Evolutionary conservation across 2,329 filamentous ascomycete genomes (phyloP).

Genomic region (Purpureocillium lavendulum): DNA sequence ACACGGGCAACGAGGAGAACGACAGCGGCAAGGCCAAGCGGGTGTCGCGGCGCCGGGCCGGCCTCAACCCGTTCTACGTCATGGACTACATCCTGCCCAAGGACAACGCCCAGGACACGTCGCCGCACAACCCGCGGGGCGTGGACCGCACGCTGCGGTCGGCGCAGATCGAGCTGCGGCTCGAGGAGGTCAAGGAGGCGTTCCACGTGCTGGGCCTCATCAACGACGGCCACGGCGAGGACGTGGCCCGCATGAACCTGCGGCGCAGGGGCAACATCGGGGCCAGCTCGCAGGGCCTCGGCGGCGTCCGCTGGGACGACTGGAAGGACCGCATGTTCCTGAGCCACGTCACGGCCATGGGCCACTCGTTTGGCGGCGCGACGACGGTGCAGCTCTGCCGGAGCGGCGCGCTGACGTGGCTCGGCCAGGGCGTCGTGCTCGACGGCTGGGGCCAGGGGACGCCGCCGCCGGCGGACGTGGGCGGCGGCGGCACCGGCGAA

Average conservation of each 20-base stretch:
- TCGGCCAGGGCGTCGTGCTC: conserved; percentile 57
- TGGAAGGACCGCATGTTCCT: conserved; percentile 51
- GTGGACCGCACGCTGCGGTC: conserved; percentile 51
- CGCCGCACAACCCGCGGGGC: conserved; percentile 47
- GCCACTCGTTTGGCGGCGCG: conserved; percentile 60
- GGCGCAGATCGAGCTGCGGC: conserved; percentile 54
- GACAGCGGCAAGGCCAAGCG: conserved; percentile 23
- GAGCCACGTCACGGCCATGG: conserved; percentile 50
- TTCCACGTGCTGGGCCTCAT: conserved; percentile 48
- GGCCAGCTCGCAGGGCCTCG: conserved; percentile 48
- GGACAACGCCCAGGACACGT: conserved; percentile 39
- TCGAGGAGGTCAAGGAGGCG: conserved; percentile 57
- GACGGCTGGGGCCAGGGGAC: conserved; percentile 54
- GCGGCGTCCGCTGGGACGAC: conserved; percentile 43
- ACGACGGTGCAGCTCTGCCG: conserved; percentile 54
- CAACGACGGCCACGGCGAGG: conserved; percentile 41
- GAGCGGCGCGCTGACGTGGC: conserved; percentile 41
- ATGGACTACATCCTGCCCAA: conserved; percentile 59
- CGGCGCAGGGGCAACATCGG: conserved; percentile 49
- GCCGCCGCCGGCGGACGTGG: conserved; percentile 21
- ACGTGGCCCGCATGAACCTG: conserved; percentile 42
- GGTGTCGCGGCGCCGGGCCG: conserved; percentile 16
- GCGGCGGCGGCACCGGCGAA: conserved; percentile 32
- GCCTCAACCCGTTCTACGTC: conserved; percentile 30
- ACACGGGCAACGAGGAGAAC: conserved; percentile 10